Evolutionary conservation across 1,284 basidiomycete species (phyloP).

Genomic region (Puccinia horiana): DNA sequence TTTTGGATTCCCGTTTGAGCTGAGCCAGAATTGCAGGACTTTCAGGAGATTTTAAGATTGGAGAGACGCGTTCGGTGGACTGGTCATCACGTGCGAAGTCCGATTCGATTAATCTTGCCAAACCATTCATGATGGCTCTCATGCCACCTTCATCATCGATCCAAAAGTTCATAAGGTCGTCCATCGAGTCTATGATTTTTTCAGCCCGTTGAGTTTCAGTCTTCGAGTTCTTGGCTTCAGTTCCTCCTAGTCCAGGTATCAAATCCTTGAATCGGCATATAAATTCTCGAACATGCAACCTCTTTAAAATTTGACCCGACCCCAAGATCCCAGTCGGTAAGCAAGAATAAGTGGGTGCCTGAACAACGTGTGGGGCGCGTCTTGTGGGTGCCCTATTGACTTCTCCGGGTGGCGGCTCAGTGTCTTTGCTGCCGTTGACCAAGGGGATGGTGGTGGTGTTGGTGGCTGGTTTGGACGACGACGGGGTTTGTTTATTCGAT

Average conservation of each 20-base stretch:
- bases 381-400: slow-evolving; percentile 18
- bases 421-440: neutral
- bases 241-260: slow-evolving; percentile 44
- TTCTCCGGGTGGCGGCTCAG: neutral
- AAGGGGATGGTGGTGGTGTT: neutral
- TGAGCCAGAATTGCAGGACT: slow-evolving; percentile 32
- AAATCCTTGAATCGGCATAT: slow-evolving; percentile 42
- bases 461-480: neutral
- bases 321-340: slow-evolving; percentile 36
- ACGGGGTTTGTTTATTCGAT: neutral
- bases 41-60: slow-evolving; percentile 18
- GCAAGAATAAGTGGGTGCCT: slow-evolving; percentile 16
- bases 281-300: slow-evolving; percentile 46
- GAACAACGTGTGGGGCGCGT: slow-evolving; percentile 34
- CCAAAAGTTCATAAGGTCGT: slow-evolving; percentile 50
- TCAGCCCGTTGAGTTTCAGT: slow-evolving; percentile 40
- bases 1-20: slow-evolving; percentile 43
- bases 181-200: slow-evolving; percentile 50
- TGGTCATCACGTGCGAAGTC: slow-evolving; percentile 9
- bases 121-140: slow-evolving; percentile 39
- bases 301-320: slow-evolving; percentile 31
- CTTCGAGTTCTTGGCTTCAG: slow-evolving; percentile 12
- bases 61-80: neutral
- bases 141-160: slow-evolving; percentile 49
- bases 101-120: slow-evolving; percentile 32